phyloP scores from a whole-genome alignment of 1,139 yeast genomes.

The Sugiyamaella novakii region DNA sequence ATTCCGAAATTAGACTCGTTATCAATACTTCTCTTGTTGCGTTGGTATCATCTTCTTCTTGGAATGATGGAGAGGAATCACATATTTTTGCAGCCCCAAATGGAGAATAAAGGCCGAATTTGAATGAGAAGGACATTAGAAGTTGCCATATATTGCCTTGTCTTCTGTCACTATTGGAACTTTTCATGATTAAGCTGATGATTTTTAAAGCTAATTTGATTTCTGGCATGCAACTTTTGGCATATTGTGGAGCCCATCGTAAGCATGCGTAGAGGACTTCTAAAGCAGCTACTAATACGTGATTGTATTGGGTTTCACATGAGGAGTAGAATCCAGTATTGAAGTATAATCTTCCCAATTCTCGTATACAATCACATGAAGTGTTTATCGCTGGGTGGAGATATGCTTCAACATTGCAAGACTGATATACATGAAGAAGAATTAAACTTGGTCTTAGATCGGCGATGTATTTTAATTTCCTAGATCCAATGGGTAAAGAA shows the following conservation, averaged over 20 bases:
- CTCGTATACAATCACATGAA: constrained; percentile 31
- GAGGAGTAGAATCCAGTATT: constrained; percentile 28
- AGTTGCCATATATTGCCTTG: constrained; percentile 30
- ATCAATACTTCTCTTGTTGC: constrained; percentile 14
- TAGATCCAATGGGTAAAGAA: constrained; percentile 24
- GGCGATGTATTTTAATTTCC: constrained; percentile 29
- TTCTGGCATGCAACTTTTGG: constrained; percentile 22
- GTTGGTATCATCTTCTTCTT: background rate
- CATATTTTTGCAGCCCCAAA: constrained; percentile 16
- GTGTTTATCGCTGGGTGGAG: constrained; percentile 32
- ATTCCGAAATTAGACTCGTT: constrained; percentile 15
- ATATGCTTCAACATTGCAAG: constrained; percentile 20
- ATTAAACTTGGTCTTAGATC: constrained; percentile 29
- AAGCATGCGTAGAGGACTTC: constrained; percentile 33
- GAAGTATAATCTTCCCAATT: constrained; percentile 29
- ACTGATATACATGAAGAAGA: constrained; percentile 29
- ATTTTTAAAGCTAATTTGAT: constrained; percentile 24
- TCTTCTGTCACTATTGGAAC: constrained; percentile 20
- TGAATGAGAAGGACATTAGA: constrained; percentile 27
- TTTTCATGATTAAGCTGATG: constrained; percentile 25
- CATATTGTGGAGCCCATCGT: constrained; percentile 22
- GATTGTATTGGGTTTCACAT: constrained; percentile 34
- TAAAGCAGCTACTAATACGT: constrained; percentile 32
- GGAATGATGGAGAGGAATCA: background rate
- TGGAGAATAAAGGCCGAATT: constrained; percentile 26